Evolutionary conservation across 106 monocot genomes (phyloP), one percentile per base, ranked within the genome.

Genomic region (Allium cepa): DNA sequence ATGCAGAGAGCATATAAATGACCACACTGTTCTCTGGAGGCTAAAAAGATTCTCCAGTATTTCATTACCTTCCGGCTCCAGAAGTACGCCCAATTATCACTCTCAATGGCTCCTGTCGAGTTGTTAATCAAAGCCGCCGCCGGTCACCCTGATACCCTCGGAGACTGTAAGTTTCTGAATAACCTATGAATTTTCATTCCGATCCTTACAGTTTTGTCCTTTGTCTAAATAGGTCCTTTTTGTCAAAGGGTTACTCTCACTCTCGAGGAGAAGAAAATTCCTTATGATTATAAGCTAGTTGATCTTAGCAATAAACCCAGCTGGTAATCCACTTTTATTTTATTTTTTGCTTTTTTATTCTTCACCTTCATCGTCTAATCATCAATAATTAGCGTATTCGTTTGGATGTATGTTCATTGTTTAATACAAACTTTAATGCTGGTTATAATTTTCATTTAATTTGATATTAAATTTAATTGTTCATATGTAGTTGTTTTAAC

Each of bases 231-330:
- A 91, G 91, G 91, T 63, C 91, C 84, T 3, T 88, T 88, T 70
- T 69, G 78, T 53, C 91, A 91, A 49, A 84, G 84, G 62, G 87
- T 90, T 68, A 76, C 87, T 26, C 64, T 94, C n/a, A 87, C 90
- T 2, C 67, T 94, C 49, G 87, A 94, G 83, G 94, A 94, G 84
- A 94, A 94, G 82, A 74, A 78, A n/a, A 63, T 94, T 0, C 76
- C 84, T 0, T 90, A 94, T 56, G 78, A 90, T 53, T 26, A 70
- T 65, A 94, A 87, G 76, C 74, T 85, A 69, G 63, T 94, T 63
- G 69, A 94, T 49, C 17, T 90, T 73, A 70, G 78, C 53, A 62
- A 90, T 52, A 93, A 88, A 74, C 93, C 88, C 55, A 76, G 85
- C 10, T 93, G 93, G 92, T 92, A 66, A 45, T 47, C 59, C 26